A percentile compares a stretch with the other conserved stretches of the same genome.
These are phyloP conservation scores for Bonia amplexicaulis DNA, from an alignment of 176 grass and related monocot genomes.

Conservation along the genomic window DNA sequence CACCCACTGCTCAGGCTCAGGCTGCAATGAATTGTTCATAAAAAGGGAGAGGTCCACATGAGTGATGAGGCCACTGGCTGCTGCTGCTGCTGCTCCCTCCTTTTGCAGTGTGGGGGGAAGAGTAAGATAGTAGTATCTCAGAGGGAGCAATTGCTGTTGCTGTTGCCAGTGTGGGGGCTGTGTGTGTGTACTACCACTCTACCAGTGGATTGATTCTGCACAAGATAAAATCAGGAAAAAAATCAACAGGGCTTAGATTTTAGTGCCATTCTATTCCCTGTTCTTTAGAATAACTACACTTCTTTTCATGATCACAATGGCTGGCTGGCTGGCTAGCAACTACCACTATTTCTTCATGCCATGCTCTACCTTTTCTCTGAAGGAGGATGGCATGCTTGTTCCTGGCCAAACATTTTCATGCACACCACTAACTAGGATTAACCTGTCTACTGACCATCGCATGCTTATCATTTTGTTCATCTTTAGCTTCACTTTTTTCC, in stretches of 20 bases:
- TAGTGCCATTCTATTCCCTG: constrained; percentile 25
- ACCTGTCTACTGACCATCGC: not conserved
- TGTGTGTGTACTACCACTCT: not conserved
- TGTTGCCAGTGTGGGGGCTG: constrained; percentile 6
- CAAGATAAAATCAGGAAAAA: not conserved
- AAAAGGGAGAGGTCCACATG: constrained; percentile 7
- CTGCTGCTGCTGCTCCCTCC: not conserved
- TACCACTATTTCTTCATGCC: constrained; percentile 20
- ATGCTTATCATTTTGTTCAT: constrained; percentile 8
- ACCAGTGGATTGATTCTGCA: not conserved
- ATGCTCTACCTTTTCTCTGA: constrained; percentile 13
- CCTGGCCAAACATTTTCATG: not conserved
- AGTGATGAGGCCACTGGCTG: constrained; percentile 24
- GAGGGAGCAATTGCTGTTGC: constrained; percentile 15
- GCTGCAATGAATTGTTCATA: not conserved
- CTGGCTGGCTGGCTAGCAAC: not conserved
- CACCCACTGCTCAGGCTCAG: not conserved
- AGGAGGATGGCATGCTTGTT: constrained; percentile 24
- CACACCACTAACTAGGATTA: not conserved
- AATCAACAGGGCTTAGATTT: constrained; percentile 9
- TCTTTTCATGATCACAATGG: constrained; percentile 36
- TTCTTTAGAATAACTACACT: constrained; percentile 9
- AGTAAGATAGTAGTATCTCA: constrained; percentile 7
- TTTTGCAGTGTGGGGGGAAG: constrained; percentile 32
- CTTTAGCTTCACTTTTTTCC: not conserved